phyloP scores from a whole-genome alignment of 1,284 basidiomycete genomes.

The Puccinia hordei region DNA sequence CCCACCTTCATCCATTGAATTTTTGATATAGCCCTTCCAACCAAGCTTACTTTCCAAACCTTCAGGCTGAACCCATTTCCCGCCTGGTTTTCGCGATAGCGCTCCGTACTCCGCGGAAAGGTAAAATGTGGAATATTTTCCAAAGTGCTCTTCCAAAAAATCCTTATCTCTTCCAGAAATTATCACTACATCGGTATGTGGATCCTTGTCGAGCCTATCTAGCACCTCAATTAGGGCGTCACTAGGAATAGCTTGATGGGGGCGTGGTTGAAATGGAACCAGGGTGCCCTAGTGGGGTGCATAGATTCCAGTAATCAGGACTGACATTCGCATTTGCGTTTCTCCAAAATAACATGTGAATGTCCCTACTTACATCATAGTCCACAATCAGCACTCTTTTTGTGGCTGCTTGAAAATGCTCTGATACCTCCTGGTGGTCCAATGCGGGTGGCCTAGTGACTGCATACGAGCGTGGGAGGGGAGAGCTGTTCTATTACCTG shows the following conservation, averaged over 20 bases:
- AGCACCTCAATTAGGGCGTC: slow-evolving; percentile 56
- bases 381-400: neutral
- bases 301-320: neutral
- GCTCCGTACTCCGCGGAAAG: slow-evolving; percentile 60
- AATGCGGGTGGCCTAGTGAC: neutral
- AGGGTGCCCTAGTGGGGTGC: slow-evolving; percentile 56
- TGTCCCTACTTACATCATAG: slow-evolving; percentile 24
- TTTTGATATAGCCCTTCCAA: neutral
- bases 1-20: neutral
- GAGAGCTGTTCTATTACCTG: neutral
- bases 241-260: slow-evolving; percentile 58
- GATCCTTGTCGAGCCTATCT: slow-evolving; percentile 54
- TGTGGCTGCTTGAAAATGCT: neutral
- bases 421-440: neutral
- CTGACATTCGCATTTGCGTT: neutral
- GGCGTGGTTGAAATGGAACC: slow-evolving; percentile 55
- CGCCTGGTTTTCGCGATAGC: slow-evolving; percentile 53
- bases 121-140: slow-evolving; percentile 56
- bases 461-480: neutral
- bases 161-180: slow-evolving; percentile 58
- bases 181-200: slow-evolving; percentile 57
- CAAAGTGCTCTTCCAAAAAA: slow-evolving; percentile 58
- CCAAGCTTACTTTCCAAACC: neutral
- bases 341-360: neutral
- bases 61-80: neutral